Percentiles rank a stretch among this genome's conserved stretches.
Evolutionary conservation across 257 asterid genomes (phyloP).

Genomic region (Solanum sitiens): DNA sequence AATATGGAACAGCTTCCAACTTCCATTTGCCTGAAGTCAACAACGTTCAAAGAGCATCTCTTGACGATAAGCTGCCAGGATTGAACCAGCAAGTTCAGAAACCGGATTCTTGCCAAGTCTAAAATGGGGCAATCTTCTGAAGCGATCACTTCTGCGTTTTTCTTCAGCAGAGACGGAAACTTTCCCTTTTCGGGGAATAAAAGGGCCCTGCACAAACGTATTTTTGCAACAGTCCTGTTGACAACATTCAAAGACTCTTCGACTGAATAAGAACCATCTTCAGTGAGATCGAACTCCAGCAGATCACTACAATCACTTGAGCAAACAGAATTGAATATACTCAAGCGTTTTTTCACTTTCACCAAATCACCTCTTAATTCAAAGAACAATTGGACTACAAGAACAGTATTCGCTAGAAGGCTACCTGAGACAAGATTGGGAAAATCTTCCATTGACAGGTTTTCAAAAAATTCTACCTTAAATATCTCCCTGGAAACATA

Average conservation of each 20-base stretch:
- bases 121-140: conserved; percentile 24
- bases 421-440: conserved; percentile 37
- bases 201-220: conserved; percentile 50
- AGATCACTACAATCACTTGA: conserved; percentile 41
- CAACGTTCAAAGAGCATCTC: conserved; percentile 26
- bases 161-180: conserved; percentile 14
- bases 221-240: conserved; percentile 59
- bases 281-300: conserved; percentile 30
- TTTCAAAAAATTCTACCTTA: conserved; percentile 28
- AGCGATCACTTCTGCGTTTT: conserved; percentile 5
- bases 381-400: conserved; percentile 32
- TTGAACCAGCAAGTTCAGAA: conserved; percentile 43
- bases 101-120: conserved; percentile 35
- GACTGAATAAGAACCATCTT: conserved; percentile 31
- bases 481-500: conserved; percentile 35
- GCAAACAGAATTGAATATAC: conserved; percentile 50
- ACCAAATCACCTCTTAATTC: conserved; percentile 22
- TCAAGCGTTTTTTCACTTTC: conserved; percentile 35
- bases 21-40: conserved; percentile 20
- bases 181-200: conserved; percentile 27
- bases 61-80: conserved; percentile 64
- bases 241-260: conserved; percentile 45
- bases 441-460: conserved; percentile 37
- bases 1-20: conserved; percentile 24
- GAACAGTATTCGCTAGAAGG: conserved; percentile 62